A percentile compares a stretch with the other conserved stretches of the same genome.
These are phyloP conservation scores for Wallacemonas sp. DNA, from an alignment of 208 protist species.

Conservation along the genomic window DNA sequence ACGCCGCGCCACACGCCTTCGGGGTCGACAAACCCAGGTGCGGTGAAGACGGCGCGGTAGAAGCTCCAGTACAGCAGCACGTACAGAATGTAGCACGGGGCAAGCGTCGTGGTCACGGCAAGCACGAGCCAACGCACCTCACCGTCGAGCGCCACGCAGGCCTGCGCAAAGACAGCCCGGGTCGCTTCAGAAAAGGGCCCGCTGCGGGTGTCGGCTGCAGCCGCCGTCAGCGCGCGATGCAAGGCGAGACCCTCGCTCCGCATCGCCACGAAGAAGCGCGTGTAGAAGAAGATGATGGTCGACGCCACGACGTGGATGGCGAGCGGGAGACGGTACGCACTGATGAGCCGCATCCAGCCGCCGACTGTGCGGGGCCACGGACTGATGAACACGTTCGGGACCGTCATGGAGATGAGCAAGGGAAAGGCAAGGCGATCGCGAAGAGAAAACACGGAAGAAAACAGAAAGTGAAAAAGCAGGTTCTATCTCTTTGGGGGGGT, in stretches of 20 bases:
- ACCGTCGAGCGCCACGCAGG: not conserved
- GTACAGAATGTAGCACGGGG: constrained; percentile 7
- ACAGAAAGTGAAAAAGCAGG: too few species aligned
- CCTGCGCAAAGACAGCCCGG: not conserved
- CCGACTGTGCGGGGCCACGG: not conserved
- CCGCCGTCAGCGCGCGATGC: too few species aligned
- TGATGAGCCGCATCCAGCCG: constrained; percentile 6
- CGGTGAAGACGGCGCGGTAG: constrained; percentile 26
- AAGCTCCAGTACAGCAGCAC: constrained; percentile 28
- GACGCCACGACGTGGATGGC: constrained; percentile 16
- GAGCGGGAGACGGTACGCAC: constrained; percentile 25
- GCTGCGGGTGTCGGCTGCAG: too few species aligned
- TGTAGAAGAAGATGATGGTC: constrained; percentile 1
- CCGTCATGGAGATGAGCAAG: too few species aligned
- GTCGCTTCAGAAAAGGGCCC: not conserved
- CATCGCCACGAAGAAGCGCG: too few species aligned
- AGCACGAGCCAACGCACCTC: not conserved
- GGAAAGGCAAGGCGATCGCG: too few species aligned
- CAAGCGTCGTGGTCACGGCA: not conserved
- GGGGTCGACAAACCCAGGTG: constrained; percentile 27
- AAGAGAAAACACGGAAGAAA: too few species aligned
- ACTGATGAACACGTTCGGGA: constrained; percentile 17
- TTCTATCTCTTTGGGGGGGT: too few species aligned
- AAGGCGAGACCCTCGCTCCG: too few species aligned
- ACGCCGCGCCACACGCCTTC: constrained; percentile 16